Evolutionary conservation across 345 rosid genomes (phyloP).

Genomic region (Eucalyptus erythrocorys): DNA sequence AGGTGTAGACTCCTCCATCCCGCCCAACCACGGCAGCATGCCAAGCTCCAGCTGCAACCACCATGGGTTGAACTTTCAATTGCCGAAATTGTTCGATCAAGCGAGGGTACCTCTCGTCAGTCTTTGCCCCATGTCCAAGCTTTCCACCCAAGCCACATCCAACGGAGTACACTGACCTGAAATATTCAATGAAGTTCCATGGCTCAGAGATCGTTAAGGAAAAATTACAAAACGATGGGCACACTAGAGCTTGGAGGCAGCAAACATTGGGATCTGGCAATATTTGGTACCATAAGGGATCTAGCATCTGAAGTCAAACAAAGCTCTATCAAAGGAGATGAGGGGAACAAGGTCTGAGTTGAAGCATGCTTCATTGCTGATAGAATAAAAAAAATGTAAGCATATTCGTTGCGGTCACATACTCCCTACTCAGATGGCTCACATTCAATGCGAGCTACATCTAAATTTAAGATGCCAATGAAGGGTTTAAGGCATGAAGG

Average conservation of each 20-base stretch:
- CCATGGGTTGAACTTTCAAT: conserved; percentile 72
- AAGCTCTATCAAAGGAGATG: not conserved
- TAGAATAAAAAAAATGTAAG: not conserved
- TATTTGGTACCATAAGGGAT: not conserved
- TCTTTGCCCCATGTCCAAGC: conserved; percentile 80
- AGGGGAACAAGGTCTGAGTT: not conserved
- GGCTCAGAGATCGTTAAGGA: not conserved
- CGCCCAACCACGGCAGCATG: conserved; percentile 93
- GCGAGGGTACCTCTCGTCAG: conserved; percentile 80
- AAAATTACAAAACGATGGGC: not conserved
- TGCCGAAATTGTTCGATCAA: conserved; percentile 64
- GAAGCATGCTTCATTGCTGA: not conserved
- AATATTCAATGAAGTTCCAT: not conserved
- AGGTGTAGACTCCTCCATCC: conserved; percentile 91
- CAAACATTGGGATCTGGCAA: not conserved
- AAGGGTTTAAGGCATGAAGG: not conserved
- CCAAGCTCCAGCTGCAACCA: conserved; percentile 96
- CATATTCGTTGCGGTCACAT: not conserved
- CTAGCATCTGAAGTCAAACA: not conserved
- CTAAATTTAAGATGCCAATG: not conserved
- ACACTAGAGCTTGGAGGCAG: not conserved
- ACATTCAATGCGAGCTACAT: not conserved
- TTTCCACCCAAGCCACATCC: conserved; percentile 99
- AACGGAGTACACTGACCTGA: conserved; percentile 93
- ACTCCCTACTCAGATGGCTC: not conserved